These are phyloP conservation scores for Glycine latifolia DNA, from an alignment of 306 rosid genomes.

Conservation along the genomic window DNA sequence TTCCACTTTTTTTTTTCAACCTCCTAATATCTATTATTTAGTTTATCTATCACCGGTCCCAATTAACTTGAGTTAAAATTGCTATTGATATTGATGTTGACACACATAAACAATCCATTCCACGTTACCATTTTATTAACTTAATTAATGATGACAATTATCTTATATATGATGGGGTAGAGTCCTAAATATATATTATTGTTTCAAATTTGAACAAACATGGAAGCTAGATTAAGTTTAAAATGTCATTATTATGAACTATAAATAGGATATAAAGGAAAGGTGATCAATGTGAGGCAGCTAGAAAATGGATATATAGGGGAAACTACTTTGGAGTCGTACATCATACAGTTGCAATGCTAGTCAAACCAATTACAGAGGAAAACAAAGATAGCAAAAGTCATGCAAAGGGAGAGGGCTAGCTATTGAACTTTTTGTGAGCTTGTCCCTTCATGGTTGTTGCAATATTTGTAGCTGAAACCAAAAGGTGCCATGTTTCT, in stretches of 20 bases:
- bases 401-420: slow-evolving; percentile 19
- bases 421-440: slow-evolving; percentile 30
- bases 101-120: slow-evolving; percentile 22
- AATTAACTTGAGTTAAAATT: too few species aligned
- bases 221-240: slow-evolving; percentile 2
- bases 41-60: too few species aligned
- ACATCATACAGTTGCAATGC: neutral
- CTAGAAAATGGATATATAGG: too few species aligned
- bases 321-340: too few species aligned
- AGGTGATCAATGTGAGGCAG: neutral
- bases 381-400: slow-evolving; percentile 2
- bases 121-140: slow-evolving; percentile 16
- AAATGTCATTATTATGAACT: neutral
- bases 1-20: too few species aligned
- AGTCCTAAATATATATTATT: neutral
- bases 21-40: too few species aligned
- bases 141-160: neutral
- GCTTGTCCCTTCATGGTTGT: slow-evolving; percentile 25
- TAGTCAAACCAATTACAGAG: slow-evolving; percentile 38
- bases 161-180: slow-evolving; percentile 13
- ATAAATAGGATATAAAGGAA: neutral
- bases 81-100: too few species aligned
- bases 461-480: slow-evolving; percentile 9
- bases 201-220: slow-evolving; percentile 14
- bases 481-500: slow-evolving; percentile 17